Evolutionary conservation across 305 asterid species (phyloP).

Genomic region (Fraxinus platypoda): DNA sequence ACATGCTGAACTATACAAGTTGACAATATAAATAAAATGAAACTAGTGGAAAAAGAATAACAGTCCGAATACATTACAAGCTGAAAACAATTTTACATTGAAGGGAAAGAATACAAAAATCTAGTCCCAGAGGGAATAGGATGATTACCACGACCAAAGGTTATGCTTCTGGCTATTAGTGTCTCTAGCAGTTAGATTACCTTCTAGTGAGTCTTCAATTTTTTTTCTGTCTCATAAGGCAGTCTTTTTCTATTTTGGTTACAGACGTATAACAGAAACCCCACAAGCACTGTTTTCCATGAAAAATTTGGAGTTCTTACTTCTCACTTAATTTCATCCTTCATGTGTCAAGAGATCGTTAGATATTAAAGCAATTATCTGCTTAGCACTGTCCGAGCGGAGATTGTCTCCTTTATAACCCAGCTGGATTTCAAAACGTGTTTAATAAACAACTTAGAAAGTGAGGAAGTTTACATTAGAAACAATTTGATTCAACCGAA

Average conservation of each 20-base stretch:
- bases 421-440: slow-evolving; percentile 44
- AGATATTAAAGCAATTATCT: slow-evolving; percentile 74
- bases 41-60: slow-evolving; percentile 2
- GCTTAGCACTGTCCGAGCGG: slow-evolving; percentile 81
- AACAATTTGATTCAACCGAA: background rate
- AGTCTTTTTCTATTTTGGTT: slow-evolving; percentile 36
- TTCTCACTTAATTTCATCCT: slow-evolving; percentile 39
- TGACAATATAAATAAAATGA: slow-evolving; percentile 27
- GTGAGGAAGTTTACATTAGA: background rate
- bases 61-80: slow-evolving; percentile 27
- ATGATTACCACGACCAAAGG: slow-evolving; percentile 30
- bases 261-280: slow-evolving; percentile 23
- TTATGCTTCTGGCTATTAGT: slow-evolving; percentile 39
- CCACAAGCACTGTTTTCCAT: slow-evolving; percentile 14
- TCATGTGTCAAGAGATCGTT: slow-evolving; percentile 87
- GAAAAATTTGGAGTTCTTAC: slow-evolving; percentile 21
- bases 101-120: slow-evolving; percentile 17
- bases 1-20: slow-evolving; percentile 50
- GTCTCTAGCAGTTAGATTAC: slow-evolving; percentile 50
- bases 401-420: slow-evolving; percentile 75
- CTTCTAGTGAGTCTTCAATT: slow-evolving; percentile 20
- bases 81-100: slow-evolving; percentile 50
- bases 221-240: background rate
- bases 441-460: slow-evolving; percentile 10
- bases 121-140: slow-evolving; percentile 24